Conservation (phyloP, 495 filamentous ascomycete species). For the Neurospora tetraspora region DNA sequence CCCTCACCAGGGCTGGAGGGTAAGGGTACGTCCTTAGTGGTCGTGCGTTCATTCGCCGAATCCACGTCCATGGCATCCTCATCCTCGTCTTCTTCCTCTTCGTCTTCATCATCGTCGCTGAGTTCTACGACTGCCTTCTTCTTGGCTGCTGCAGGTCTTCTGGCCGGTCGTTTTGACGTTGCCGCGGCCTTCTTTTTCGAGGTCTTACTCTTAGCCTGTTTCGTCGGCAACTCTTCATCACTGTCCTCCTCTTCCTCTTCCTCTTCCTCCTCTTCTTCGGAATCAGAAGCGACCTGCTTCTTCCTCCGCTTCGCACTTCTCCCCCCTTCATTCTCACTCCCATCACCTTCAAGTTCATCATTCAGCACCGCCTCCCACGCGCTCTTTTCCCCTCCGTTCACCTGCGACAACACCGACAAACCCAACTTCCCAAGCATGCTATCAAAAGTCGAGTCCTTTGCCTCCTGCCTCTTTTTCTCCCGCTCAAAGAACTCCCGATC, state of each 20-base stretch:
- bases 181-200: background rate
- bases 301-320: constrained; percentile 1
- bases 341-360: background rate
- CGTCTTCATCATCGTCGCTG: constrained; percentile 16
- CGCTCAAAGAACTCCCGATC: constrained; percentile 58
- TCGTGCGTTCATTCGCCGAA: constrained; percentile 12
- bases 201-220: background rate
- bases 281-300: constrained; percentile 1
- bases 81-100: constrained; percentile 19
- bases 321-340: background rate
- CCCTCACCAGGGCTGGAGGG: constrained; percentile 19
- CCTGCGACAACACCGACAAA: background rate
- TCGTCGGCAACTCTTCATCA: constrained; percentile 18
- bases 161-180: background rate
- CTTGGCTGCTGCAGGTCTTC: background rate
- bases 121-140: constrained; percentile 5
- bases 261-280: constrained; percentile 10
- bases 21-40: constrained; percentile 16
- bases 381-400: background rate
- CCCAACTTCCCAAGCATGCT: constrained; percentile 7
- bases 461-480: constrained; percentile 41
- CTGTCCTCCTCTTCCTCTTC: constrained; percentile 13
- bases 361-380: constrained; percentile 11
- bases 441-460: constrained; percentile 20
- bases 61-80: constrained; percentile 11